phyloP scores from a whole-genome alignment of 208 protist genomes.

The Porcisia hertigi region DNA sequence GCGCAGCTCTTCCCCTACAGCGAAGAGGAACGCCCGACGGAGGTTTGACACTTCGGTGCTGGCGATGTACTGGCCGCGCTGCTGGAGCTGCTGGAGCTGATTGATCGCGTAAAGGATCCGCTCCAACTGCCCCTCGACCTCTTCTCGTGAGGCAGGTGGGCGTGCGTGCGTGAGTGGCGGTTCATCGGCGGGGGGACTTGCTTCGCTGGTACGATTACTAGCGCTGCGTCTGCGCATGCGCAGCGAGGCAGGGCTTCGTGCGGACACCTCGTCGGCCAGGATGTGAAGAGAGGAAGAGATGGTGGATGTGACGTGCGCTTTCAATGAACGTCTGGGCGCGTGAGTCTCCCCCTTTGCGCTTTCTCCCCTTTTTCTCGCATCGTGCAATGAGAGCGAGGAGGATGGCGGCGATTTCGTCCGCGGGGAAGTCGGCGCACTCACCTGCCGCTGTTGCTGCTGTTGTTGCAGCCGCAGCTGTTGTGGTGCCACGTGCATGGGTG shows the following conservation, averaged over 20 bases:
- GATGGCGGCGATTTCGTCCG: neutral
- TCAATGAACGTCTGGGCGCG: constrained; percentile 3
- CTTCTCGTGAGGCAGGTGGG: constrained; percentile 33
- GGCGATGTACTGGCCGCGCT: constrained; percentile 40
- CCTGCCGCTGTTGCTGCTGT: neutral
- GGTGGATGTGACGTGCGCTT: constrained; percentile 22
- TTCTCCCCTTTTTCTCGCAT: neutral
- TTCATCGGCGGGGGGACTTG: constrained; percentile 5
- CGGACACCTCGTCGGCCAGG: constrained; percentile 16
- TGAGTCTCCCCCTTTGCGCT: neutral
- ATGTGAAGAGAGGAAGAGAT: constrained; percentile 23
- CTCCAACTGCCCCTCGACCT: constrained; percentile 62
- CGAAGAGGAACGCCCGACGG: constrained; percentile 58
- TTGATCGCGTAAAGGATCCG: constrained; percentile 47
- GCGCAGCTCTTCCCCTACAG: constrained; percentile 38
- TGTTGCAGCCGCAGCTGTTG: neutral
- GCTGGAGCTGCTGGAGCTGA: constrained; percentile 50
- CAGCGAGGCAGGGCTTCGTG: constrained; percentile 3
- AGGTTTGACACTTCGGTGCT: constrained; percentile 53
- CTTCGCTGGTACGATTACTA: constrained; percentile 6
- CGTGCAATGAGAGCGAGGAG: neutral
- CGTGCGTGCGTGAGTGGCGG: constrained; percentile 18
- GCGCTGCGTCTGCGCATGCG: constrained; percentile 7
- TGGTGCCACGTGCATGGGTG: neutral
- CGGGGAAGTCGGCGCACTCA: neutral